Evolutionary conservation across 805 yeast species (phyloP), one percentile per base, ranked within the genome.

Genomic region (Kuraishia molischiana): DNA sequence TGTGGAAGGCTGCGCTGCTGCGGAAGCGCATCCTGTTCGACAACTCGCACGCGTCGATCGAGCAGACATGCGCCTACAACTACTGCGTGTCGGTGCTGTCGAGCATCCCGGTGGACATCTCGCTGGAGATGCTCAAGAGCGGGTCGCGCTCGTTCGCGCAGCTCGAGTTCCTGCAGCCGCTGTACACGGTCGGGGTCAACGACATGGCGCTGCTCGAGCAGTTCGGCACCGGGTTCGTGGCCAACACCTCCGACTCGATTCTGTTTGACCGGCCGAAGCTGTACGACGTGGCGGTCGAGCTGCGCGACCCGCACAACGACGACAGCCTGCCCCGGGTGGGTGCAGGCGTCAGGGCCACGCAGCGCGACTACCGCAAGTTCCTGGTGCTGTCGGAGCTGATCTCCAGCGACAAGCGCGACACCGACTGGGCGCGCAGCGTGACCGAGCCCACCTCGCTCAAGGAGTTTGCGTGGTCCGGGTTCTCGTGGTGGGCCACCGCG

Each of bases 401-500:
- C 21, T 39, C 42, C 19, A 34, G 50, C 4, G 36, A 35, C 19
- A 31, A 15, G 19, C 24, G 15, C 15, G 36, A 41, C 13, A 19
- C 9, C 24, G 36, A 40, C 14, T 28, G 19, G 17, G 40, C 33
- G 20, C 15, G 41, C n/a, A 36, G 41, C 11, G 34, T 49, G 11
- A 62, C 72, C 1, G 75, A 70, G 36, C 63, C 76, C 1, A 53
- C 66, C 18, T 66, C 81, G 2, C 68, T 83, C 71, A 62, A 65
- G 38, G 79, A 76, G 46, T 61, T 71, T 30, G 61, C 78, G 1
- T 78, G 84, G 83, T 64, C 72, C 38, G 87, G 87, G 1, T 69
- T 83, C 41, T 61, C 82, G 17, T 84, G 92, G 92, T 84, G 90
- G 86, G 95, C 95, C 3, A 71, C 83, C 22, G 90, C 92, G 1